Conservation (phyloP, 2,329 filamentous ascomycete species). For the Ophiobolus disseminans region DNA sequence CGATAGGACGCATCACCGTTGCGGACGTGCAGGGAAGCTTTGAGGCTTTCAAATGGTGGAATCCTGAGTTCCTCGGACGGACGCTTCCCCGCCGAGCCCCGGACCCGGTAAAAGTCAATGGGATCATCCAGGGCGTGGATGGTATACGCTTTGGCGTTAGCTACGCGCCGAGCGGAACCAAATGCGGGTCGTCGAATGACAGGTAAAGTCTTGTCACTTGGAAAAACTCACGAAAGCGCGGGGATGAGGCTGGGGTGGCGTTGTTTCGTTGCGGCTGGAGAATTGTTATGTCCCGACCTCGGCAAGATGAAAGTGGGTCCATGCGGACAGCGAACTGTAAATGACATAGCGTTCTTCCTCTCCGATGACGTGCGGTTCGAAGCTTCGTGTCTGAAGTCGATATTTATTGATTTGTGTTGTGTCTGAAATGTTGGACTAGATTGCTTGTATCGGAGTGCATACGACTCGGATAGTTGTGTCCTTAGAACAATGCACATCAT, state of each 20-base stretch:
- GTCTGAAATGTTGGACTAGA: background rate
- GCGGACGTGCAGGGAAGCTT: constrained; percentile 12
- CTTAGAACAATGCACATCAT: background rate
- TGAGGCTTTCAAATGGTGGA: constrained; percentile 22
- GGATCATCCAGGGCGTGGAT: constrained; percentile 1
- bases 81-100: background rate
- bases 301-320: no score
- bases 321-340: no score
- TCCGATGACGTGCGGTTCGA: no score
- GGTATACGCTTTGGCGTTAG: constrained; percentile 9
- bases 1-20: constrained; percentile 13
- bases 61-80: constrained; percentile 5
- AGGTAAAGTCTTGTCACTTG: background rate
- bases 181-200: background rate
- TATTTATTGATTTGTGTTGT: no score
- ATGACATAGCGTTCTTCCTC: no score
- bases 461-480: background rate
- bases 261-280: no score
- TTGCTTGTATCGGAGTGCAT: background rate
- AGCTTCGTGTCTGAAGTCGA: no score
- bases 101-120: constrained; percentile 6
- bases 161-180: background rate
- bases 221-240: background rate
- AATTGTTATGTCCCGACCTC: no score
- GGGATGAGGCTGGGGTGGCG: background rate